Evolutionary conservation across 345 rosid species (phyloP).

Genomic region (sweet orange (Citrus sinensis)): DNA sequence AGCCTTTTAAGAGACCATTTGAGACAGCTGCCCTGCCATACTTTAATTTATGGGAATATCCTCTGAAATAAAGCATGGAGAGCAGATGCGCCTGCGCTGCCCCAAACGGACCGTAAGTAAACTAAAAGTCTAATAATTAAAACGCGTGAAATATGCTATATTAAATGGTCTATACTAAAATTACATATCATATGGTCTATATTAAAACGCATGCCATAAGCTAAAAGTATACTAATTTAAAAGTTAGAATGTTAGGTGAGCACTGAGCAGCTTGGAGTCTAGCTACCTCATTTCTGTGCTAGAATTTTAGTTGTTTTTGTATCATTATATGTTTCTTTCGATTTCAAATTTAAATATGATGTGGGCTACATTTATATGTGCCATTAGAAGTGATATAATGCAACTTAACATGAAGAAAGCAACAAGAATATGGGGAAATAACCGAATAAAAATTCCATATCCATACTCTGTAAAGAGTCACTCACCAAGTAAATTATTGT

Average conservation of each 20-base stretch:
- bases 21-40: fast-evolving
- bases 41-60: too few relatives aligned
- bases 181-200: neutral
- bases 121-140: too few relatives aligned
- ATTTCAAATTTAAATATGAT: neutral
- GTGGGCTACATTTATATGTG: neutral
- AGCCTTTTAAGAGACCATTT: fast-evolving
- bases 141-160: too few relatives aligned
- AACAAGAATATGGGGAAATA: too few relatives aligned
- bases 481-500: too few relatives aligned
- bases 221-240: too few relatives aligned
- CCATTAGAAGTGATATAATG: neutral
- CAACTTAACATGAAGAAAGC: neutral
- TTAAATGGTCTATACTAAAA: neutral
- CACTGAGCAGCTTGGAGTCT: too few relatives aligned
- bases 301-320: neutral
- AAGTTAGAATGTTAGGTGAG: neutral
- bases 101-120: too few relatives aligned
- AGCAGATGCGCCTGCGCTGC: too few relatives aligned
- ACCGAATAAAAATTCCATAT: too few relatives aligned
- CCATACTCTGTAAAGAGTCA: too few relatives aligned
- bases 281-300: neutral
- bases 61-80: too few relatives aligned
- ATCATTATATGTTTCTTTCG: neutral
- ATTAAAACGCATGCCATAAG: neutral